phyloP scores from a whole-genome alignment of 305 asterid genomes.

The Fraxinus nigra region DNA sequence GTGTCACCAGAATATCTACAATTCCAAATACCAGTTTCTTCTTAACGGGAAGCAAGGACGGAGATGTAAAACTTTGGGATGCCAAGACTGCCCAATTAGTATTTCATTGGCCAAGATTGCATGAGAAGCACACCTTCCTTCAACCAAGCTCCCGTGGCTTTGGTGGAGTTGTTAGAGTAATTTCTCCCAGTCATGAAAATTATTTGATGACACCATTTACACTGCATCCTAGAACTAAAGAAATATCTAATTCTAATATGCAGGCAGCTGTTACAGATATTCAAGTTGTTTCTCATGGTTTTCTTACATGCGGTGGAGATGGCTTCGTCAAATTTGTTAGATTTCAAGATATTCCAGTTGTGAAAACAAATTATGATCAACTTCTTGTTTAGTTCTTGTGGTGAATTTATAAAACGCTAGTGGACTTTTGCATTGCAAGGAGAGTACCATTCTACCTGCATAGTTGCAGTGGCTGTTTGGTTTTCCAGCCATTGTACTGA shows the following conservation, averaged over 20 bases:
- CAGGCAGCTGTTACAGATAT: constrained; percentile 93
- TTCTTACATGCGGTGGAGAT: constrained; percentile 96
- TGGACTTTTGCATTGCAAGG: not conserved
- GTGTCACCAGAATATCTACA: constrained; percentile 80
- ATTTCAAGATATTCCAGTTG: constrained; percentile 36
- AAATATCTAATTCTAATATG: constrained; percentile 16
- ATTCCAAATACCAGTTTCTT: constrained; percentile 90
- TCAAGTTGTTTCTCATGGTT: constrained; percentile 80
- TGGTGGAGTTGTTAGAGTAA: constrained; percentile 91
- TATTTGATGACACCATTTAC: not conserved
- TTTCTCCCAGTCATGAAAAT: constrained; percentile 6
- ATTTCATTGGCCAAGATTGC: constrained; percentile 94
- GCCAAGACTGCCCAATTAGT: constrained; percentile 86
- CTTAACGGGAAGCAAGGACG: constrained; percentile 99
- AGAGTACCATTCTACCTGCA: not conserved
- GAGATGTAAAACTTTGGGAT: constrained; percentile 99
- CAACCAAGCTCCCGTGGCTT: constrained; percentile 89
- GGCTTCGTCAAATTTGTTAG: constrained; percentile 68
- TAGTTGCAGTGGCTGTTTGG: not conserved
- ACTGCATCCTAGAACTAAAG: not conserved
- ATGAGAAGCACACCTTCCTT: constrained; percentile 87
- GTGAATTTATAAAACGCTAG: constrained; percentile 5
- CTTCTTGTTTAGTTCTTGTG: not conserved
- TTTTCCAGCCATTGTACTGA: not conserved
- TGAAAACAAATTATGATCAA: constrained; percentile 22